A percentile compares a stretch with the other conserved stretches of the same genome.
Conservation (phyloP, 345 rosid genomes). For the Brassica juncea region DNA sequence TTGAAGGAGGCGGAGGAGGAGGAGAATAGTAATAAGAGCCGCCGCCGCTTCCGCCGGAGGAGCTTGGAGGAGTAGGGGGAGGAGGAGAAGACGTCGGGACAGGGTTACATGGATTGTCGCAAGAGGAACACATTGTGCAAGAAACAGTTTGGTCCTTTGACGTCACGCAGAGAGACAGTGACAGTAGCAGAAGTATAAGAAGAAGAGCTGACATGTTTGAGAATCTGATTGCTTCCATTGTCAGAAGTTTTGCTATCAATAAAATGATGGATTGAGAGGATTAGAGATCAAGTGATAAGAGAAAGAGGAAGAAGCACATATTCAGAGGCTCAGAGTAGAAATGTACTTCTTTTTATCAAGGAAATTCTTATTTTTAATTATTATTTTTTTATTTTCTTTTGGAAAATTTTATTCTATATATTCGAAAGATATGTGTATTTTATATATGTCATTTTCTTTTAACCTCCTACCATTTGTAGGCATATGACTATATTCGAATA, state of each 20-base stretch:
- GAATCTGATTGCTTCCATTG: constrained; percentile 44
- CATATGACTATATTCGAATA: background rate
- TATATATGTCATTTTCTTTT: background rate
- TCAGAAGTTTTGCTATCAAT: constrained; percentile 11
- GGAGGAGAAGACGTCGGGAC: constrained; percentile 60
- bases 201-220: constrained; percentile 27
- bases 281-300: background rate
- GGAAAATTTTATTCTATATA: background rate
- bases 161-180: constrained; percentile 31
- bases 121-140: constrained; percentile 87
- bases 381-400: background rate
- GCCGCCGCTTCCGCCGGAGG: constrained; percentile 41
- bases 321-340: constrained; percentile 20
- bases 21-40: constrained; percentile 55
- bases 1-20: constrained; percentile 73
- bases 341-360: constrained; percentile 23
- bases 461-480: background rate
- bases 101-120: constrained; percentile 65
- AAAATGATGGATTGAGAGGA: constrained; percentile 15
- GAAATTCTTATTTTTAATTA: background rate
- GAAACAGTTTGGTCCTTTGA: constrained; percentile 59
- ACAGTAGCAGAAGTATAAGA: constrained; percentile 19
- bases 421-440: background rate
- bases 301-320: constrained; percentile 6
- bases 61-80: constrained; percentile 60